Base-by-base conservation (phyloP, 164 flowering plant species). In the Stephania cephalantha region DNA sequence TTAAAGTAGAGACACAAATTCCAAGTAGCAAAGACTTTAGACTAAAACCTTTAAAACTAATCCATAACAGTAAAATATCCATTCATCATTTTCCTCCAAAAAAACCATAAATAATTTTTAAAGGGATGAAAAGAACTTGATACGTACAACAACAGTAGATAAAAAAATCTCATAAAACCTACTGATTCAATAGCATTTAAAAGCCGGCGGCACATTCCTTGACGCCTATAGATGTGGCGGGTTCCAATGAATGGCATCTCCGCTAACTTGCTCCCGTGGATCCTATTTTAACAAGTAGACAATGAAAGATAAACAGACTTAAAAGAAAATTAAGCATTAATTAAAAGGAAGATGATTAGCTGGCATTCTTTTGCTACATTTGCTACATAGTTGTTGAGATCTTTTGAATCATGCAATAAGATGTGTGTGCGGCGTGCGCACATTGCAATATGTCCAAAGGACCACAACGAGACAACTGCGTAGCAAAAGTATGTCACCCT, bases 221-320 rank as follows among this genome's bases (percentile, higher is more conserved):
- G 99, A 29, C 90, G 97, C 82, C 99, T 85, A 81, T 94, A 96
- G 7, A 89, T 86, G 77, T 91, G 90, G 53, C 99, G 97, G 8
- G 98, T 94, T 65, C 99, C 99, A 78, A 96, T 89, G 73, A 87
- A 94, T 63, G 99, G 99, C 98, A 96, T 96, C 85, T 96, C 99
- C 42, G 97, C 99, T 46, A 96, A 84, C 82, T 84, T 85, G 68
- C 90, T 85, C 70, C 98, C 98, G 81, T 87, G 99, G 81, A 93
- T 86, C 89, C 99, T 93, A 82, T 76, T 46, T 58, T 53, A 73
- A 30, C 53, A 73, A n/a, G 71, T 12, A 61, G 46, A 73, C 20
- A 75, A 46, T 17, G 17, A 25, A 63, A 67, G 45, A 67, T 61
- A 6, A 7, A 61, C 20, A 25, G 20, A 6, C 46, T 68, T 73